Conservation (phyloP, 2,329 filamentous ascomycete genomes). For the Aspergillus arachidicola region DNA sequence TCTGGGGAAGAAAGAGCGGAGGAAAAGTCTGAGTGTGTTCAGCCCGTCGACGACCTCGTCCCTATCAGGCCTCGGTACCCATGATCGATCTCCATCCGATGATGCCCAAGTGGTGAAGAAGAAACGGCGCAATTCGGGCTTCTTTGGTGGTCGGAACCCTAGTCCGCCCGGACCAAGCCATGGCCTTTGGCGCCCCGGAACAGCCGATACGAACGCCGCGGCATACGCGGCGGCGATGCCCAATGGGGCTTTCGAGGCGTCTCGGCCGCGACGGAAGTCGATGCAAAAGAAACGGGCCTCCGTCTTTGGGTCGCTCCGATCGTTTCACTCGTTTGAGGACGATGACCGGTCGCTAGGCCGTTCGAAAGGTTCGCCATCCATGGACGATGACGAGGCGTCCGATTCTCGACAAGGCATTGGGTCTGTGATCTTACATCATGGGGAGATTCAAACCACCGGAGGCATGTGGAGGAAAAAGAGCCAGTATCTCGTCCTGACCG, state of each 20-base stretch:
- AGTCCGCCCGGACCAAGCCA: constrained; percentile 29
- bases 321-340: constrained; percentile 54
- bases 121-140: constrained; percentile 43
- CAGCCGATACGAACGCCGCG: constrained; percentile 30
- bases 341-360: constrained; percentile 56
- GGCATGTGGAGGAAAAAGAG: constrained; percentile 73
- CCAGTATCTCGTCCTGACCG: constrained; percentile 72
- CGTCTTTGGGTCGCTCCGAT: constrained; percentile 61
- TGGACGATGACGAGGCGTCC: constrained; percentile 49
- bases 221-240: constrained; percentile 26
- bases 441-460: constrained; percentile 70
- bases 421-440: constrained; percentile 62
- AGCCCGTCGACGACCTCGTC: constrained; percentile 29
- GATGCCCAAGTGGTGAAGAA: constrained; percentile 37
- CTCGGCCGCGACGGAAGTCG: constrained; percentile 45
- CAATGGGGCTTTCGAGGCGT: constrained; percentile 29
- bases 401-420: constrained; percentile 42
- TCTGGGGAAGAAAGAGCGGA: constrained; percentile 36
- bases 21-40: constrained; percentile 40
- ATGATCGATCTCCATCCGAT: constrained; percentile 42
- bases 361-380: constrained; percentile 50
- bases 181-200: constrained; percentile 31
- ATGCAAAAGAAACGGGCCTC: constrained; percentile 55
- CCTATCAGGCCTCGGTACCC: constrained; percentile 25
- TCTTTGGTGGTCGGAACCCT: constrained; percentile 36